Base-by-base conservation (phyloP, 2,329 filamentous ascomycete genomes). In the Ophiostoma fasciatum region DNA sequence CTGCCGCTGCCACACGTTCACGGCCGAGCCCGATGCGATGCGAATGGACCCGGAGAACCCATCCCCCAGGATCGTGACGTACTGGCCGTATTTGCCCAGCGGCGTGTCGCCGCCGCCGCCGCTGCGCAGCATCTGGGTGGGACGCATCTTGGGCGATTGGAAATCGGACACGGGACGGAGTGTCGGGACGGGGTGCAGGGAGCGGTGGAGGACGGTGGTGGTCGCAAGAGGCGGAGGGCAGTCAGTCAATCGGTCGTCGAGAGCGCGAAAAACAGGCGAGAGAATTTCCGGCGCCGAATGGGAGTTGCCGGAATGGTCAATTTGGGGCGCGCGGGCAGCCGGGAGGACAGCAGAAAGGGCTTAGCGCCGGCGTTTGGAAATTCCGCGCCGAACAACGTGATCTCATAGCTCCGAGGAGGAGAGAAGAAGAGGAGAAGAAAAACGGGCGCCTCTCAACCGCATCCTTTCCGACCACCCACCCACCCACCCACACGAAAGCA, bases 31-130 rank as follows among this genome's bases (percentile, higher is more conserved):
- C n/a, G n/a, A n/a, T n/a, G n/a, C n/a, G n/a, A n/a, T n/a, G n/a
- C n/a, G 21, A 40, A 27, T 21, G 40, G 35, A 42, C 13, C 14
- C 23, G 15, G 20, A 10, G 30, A 18, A 29, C n/a, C n/a, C n/a
- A n/a, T n/a, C n/a, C n/a, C n/a, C n/a, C n/a, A n/a, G n/a, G n/a
- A n/a, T n/a, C n/a, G n/a, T n/a, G n/a, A n/a, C 63, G 58, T 48
- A 67, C 63, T 60, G 56, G 53, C 51, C 51, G 48, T 61, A 49
- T 46, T 54, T 58, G 50, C 63, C 63, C 42, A 64, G 38, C 21
- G 59, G 60, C 46, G 45, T 47, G 36, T 53, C 52, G 45, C 54
- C 60, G 42, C 60, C 60, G 42, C 51, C 61, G 44, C 60, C 60
- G 43, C 51, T 52, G 41, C 50, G 49, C 41, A 64, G 55, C 43